Conservation (phyloP, 2,329 filamentous ascomycete species). For the Beauveria sp. region DNA sequence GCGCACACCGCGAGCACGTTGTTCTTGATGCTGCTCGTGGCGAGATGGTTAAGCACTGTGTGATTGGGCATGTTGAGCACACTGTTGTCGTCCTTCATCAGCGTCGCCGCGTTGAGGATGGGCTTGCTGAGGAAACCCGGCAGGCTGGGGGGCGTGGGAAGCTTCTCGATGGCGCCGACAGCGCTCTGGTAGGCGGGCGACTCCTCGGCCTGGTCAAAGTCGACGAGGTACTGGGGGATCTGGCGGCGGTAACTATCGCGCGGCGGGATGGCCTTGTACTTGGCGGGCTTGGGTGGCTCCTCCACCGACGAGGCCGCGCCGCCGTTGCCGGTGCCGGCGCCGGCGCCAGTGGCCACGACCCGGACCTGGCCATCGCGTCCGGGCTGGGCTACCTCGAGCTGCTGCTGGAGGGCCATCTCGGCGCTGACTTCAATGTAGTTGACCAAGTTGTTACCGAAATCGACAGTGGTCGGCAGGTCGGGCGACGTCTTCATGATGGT, state of each 20-base stretch:
- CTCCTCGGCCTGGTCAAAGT: constrained; percentile 81
- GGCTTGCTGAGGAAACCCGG: constrained; percentile 91
- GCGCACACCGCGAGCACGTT: constrained; percentile 91
- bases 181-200: constrained; percentile 67
- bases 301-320: constrained; percentile 26
- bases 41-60: constrained; percentile 90
- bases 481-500: constrained; percentile 86
- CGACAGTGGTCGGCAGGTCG: constrained; percentile 85
- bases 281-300: constrained; percentile 39
- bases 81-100: constrained; percentile 97
- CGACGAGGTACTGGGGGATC: constrained; percentile 77
- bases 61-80: constrained; percentile 96
- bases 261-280: constrained; percentile 39
- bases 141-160: constrained; percentile 76
- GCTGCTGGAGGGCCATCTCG: constrained; percentile 51
- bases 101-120: constrained; percentile 82
- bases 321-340: constrained; percentile 15
- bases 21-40: constrained; percentile 96
- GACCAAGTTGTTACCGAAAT: constrained; percentile 95
- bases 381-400: constrained; percentile 19
- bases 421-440: constrained; percentile 95
- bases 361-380: constrained; percentile 25
- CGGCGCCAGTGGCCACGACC: constrained; percentile 18
- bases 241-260: constrained; percentile 58
- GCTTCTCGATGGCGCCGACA: constrained; percentile 64